These are phyloP conservation scores for Melanogaster broomeanus DNA, from an alignment of 768 basidiomycete genomes.

Conservation along the genomic window DNA sequence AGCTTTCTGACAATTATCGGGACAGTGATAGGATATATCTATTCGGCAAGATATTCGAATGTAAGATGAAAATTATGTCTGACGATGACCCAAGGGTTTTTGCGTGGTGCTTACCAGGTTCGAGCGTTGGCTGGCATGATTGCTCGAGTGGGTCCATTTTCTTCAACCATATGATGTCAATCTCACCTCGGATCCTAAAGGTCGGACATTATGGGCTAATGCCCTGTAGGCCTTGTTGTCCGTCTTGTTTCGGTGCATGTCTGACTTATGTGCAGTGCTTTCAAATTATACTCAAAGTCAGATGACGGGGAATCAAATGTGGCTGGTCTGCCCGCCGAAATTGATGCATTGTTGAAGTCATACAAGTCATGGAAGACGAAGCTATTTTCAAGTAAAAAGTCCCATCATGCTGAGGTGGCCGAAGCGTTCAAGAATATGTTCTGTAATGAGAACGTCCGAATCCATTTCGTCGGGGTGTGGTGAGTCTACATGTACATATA, in stretches of 20 bases:
- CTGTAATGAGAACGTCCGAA: conserved; percentile 16
- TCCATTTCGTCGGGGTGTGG: conserved; percentile 36
- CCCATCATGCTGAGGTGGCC: no score
- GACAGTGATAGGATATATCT: conserved; percentile 39
- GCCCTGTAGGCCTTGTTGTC: neutral
- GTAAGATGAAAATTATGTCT: no score
- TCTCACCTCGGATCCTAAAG: neutral
- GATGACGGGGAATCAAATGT: no score
- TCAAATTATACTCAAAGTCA: no score
- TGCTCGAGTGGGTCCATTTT: conserved; percentile 20
- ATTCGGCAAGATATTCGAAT: conserved; percentile 34
- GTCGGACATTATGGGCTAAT: neutral
- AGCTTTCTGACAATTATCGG: no score
- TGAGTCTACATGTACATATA: conserved; percentile 7
- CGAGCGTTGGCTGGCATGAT: conserved; percentile 41
- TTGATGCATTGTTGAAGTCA: no score
- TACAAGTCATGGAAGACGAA: no score
- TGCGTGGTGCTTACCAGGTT: conserved; percentile 44
- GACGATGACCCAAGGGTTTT: conserved; percentile 33
- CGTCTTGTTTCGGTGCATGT: no score
- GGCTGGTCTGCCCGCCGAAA: no score
- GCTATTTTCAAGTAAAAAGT: no score
- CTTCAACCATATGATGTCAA: no score
- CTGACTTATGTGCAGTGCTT: no score
- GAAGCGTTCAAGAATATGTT: conserved; percentile 29